Evolutionary conservation across 495 filamentous ascomycete genomes (phyloP).

Genomic region (Podospora anserina): DNA sequence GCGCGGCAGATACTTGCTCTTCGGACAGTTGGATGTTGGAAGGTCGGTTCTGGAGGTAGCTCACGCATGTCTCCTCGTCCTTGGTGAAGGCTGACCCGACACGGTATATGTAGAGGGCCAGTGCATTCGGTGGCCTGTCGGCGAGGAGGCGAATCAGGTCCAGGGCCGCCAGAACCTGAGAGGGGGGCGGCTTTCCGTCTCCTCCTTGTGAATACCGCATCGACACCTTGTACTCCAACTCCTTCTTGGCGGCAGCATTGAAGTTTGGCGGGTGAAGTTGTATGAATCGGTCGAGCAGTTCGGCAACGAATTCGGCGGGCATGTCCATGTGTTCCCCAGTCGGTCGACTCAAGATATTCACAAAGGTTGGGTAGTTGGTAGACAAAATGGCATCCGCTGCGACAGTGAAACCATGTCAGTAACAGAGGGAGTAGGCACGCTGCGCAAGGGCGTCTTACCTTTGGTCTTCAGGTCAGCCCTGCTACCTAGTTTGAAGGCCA

Average conservation of each 20-base stretch:
- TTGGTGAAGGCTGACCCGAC: slow-evolving; percentile 60
- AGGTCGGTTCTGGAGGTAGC: slow-evolving; percentile 61
- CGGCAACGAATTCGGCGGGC: slow-evolving; percentile 61
- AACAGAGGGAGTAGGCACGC: background rate
- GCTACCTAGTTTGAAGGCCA: slow-evolving; percentile 78
- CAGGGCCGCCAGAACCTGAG: slow-evolving; percentile 69
- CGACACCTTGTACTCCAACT: slow-evolving; percentile 63
- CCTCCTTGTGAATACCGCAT: slow-evolving; percentile 59
- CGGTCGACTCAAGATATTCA: slow-evolving; percentile 63
- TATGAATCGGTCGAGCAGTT: slow-evolving; percentile 76
- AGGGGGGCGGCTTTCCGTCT: slow-evolving; percentile 58
- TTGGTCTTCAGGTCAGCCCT: slow-evolving; percentile 81
- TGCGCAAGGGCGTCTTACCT: slow-evolving; percentile 53
- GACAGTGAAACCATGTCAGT: slow-evolving; percentile 33
- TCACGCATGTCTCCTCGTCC: slow-evolving; percentile 48
- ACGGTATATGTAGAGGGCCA: slow-evolving; percentile 75
- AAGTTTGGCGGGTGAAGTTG: slow-evolving; percentile 78
- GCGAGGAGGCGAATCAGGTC: slow-evolving; percentile 67
- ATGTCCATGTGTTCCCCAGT: slow-evolving; percentile 61
- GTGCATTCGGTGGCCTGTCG: slow-evolving; percentile 56
- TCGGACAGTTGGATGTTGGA: slow-evolving; percentile 69
- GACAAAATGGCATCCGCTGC: slow-evolving; percentile 79
- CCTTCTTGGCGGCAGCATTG: slow-evolving; percentile 66
- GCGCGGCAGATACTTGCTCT: slow-evolving; percentile 72
- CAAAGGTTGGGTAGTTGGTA: slow-evolving; percentile 68